These are phyloP conservation scores for Apiospora kogelbergensis DNA, from an alignment of 2,329 filamentous ascomycete species.

Conservation along the genomic window DNA sequence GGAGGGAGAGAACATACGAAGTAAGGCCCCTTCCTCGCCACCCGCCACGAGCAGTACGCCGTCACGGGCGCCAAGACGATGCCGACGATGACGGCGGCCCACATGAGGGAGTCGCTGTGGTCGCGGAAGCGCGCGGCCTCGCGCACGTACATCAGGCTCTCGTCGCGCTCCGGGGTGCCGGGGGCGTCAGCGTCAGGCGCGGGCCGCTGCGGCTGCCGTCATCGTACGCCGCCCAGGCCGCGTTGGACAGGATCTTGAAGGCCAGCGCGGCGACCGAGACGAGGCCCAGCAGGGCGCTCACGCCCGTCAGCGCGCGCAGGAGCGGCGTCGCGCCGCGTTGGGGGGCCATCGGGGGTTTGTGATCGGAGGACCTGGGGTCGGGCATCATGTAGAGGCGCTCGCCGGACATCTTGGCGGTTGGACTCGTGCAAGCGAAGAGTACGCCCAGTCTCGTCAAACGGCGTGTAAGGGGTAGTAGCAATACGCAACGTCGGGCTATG, in stretches of 20 bases:
- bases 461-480: background rate
- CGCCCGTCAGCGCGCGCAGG: background rate
- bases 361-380: background rate
- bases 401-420: background rate
- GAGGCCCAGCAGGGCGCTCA: background rate
- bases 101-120: background rate
- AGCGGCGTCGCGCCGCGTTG: background rate
- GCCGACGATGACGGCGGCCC: background rate
- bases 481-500: background rate
- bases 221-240: background rate
- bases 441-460: background rate
- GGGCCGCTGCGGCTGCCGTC: background rate
- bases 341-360: background rate
- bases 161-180: background rate
- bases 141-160: background rate
- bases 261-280: background rate
- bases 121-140: background rate
- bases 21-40: background rate
- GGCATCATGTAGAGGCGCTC: background rate
- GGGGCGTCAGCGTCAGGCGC: background rate
- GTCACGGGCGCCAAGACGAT: background rate
- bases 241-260: background rate
- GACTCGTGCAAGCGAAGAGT: background rate
- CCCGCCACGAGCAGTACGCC: background rate
- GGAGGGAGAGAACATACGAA: background rate